Evolutionary conservation across 2,329 filamentous ascomycete genomes (phyloP), one percentile per base, ranked within the genome.

Genomic region (Fusarium beomiforme): DNA sequence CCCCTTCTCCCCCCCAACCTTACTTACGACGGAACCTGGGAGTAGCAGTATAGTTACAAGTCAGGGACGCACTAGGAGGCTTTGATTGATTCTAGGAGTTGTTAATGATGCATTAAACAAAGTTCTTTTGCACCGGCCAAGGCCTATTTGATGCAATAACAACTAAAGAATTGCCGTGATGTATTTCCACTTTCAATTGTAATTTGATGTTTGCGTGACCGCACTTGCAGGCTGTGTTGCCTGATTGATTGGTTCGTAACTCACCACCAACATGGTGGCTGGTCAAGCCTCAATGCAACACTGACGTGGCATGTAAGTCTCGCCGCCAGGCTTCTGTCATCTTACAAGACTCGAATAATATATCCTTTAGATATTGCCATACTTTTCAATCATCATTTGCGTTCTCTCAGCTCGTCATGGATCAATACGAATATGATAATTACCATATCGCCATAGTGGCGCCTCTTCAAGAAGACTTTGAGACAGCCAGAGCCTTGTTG

Each of bases 391-490:
- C 9, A 4, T 10, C 11, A 13, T 36, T 6, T 13, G 6, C 13
- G 8, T 5, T 41, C 39, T 16, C 26, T 5, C 11, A 17, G 3
- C n/a, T 4, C 1, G 16, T 5, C 19, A 69, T 65, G 59, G 23
- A 21, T 3, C 3, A 10, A 3, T 5, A 17, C 3, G 16, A 17
- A 0, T 23, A 6, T 3, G 17, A 10, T 0, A 16, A 17, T 4
- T 51, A n/a, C 13, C 23, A 34, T 13, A 37, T 67, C 8, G 42
- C 47, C 0, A 6, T 70, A 0, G 21, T 70, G 11, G 58, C 54
- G 1, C 67, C 67, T 0, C 23, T 17, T 0, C 29, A 7, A 1
- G 17, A 47, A 4, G 42, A 70, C 6, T 70, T 63, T 0, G 13
- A 39, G 5, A 39, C 37, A 3, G 51, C 67, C 7, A n/a, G 6